A percentile compares a stretch with the other conserved stretches of the same genome.
These are phyloP conservation scores for Neonectria hederae DNA, from an alignment of 2,329 filamentous ascomycete species.

Conservation along the genomic window DNA sequence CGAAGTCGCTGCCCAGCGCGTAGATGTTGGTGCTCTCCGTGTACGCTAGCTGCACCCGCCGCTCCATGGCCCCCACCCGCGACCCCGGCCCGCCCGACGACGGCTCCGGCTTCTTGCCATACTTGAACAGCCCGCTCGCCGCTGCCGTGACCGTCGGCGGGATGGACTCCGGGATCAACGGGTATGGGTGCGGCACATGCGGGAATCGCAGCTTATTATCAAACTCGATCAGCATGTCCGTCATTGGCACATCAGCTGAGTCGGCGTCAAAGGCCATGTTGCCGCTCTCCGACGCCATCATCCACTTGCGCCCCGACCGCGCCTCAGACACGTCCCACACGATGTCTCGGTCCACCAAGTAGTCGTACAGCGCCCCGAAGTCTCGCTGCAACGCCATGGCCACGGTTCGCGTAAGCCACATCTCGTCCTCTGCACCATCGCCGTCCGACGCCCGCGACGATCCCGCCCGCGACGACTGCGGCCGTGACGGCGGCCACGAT, in stretches of 20 bases:
- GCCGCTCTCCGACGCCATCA: slow-evolving; percentile 62
- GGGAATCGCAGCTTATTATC: slow-evolving; percentile 71
- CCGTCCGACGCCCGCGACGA: slow-evolving; percentile 28
- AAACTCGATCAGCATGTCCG: slow-evolving; percentile 72
- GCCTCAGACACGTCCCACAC: slow-evolving; percentile 72
- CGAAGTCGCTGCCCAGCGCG: slow-evolving; percentile 58
- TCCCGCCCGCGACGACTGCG: slow-evolving; percentile 16
- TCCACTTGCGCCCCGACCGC: slow-evolving; percentile 70
- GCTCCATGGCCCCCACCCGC: slow-evolving; percentile 49
- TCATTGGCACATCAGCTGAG: slow-evolving; percentile 66
- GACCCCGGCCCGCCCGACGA: slow-evolving; percentile 27
- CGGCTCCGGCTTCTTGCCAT: slow-evolving; percentile 43
- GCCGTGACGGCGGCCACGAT: slow-evolving; percentile 67
- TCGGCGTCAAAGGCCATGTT: slow-evolving; percentile 61
- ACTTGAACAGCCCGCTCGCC: slow-evolving; percentile 41
- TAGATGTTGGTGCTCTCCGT: slow-evolving; percentile 69
- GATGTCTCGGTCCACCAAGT: slow-evolving; percentile 73
- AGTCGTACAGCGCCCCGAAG: slow-evolving; percentile 76
- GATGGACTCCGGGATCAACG: slow-evolving; percentile 67
- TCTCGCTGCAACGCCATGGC: slow-evolving; percentile 68
- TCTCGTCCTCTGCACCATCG: slow-evolving; percentile 52
- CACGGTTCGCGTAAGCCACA: slow-evolving; percentile 70
- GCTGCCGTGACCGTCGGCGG: slow-evolving; percentile 38
- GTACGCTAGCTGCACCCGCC: slow-evolving; percentile 65
- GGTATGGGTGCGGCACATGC: slow-evolving; percentile 74